These are phyloP conservation scores for Biscogniauxia mediterranea DNA, from an alignment of 2,329 filamentous ascomycete species.

Conservation along the genomic window DNA sequence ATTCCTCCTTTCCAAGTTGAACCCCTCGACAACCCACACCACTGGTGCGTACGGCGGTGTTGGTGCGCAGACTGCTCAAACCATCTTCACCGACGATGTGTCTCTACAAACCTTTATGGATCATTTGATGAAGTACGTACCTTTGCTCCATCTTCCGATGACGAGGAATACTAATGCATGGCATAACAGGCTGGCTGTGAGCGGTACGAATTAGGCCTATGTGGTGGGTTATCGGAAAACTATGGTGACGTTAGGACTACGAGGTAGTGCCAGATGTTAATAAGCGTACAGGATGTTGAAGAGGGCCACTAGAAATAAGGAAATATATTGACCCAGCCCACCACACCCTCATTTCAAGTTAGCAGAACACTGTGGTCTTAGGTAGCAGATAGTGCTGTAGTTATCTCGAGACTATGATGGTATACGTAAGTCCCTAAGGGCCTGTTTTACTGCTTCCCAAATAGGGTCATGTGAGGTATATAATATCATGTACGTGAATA, in stretches of 20 bases:
- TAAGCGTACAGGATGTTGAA: not conserved
- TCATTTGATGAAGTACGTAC: conserved; percentile 92
- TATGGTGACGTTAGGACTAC: conserved; percentile 1
- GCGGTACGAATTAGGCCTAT: conserved; percentile 54
- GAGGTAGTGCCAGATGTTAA: conserved; percentile 1
- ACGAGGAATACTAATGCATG: not conserved
- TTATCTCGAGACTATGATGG: conserved; percentile 4
- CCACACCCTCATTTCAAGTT: not conserved
- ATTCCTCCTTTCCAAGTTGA: conserved; percentile 95
- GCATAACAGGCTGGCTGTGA: conserved; percentile 54
- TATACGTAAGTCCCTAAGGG: not conserved
- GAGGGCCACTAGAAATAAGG: too few relatives aligned
- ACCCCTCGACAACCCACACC: conserved; percentile 95
- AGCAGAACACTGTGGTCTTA: not conserved
- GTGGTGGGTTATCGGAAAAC: not conserved
- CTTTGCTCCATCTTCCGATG: conserved; percentile 12
- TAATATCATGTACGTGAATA: not conserved
- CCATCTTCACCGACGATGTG: conserved; percentile 98
- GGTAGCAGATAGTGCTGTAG: not conserved
- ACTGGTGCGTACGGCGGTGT: conserved; percentile 89
- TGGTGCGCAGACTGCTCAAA: conserved; percentile 82
- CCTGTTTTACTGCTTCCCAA: not conserved
- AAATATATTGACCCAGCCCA: not conserved
- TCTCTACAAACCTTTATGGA: conserved; percentile 99
- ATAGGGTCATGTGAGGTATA: not conserved